Evolutionary conservation across 306 rosid genomes (phyloP), one percentile per base, ranked within the genome.

Genomic region (Cajanus cajan): DNA sequence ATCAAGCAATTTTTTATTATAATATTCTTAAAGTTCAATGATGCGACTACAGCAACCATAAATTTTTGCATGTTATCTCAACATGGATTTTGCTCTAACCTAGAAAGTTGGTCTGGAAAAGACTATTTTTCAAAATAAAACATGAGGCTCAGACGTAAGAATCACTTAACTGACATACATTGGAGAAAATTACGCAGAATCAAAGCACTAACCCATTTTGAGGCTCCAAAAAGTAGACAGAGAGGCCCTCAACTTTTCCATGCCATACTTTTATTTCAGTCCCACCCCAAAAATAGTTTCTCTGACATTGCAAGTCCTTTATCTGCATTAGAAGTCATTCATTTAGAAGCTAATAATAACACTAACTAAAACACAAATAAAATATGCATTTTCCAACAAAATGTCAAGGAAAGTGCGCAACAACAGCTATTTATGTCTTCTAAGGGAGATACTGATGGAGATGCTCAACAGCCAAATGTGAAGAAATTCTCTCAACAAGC

Each of bases 211-310:
- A 91, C 99, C 99, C 88, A 79, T 96, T 96, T 79, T 88, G 98
- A 78, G 98, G 97, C 87, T 96, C 99, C 96, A 96, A 81, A 84
- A 96, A 89, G 94, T 88, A 91, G 76, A 93, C 98, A 41, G 97
- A 84, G 74, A 96, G 84, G 73, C 98, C 96, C 79, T 93, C 99
- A 70, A 93, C 99, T 82, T 91, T 91, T 84, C 99, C 99, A 74
- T 68, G 89, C 94, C 94, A 96, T 70, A 90, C 93, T 86, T 96
- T 96, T 83, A 96, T 84, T 83, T 96, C 99, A 68, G 98, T 93
- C 74, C 89, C 94, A 31, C 93, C 88, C 97, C 98, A 93, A 75
- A 70, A 83, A 83, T 77, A 96, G 85, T 22, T 87, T 78, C 74
- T 87, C 14, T 39, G 87, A 77, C 37, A 88, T 51, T 80, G 89